Percentiles rank a stretch among this genome's conserved stretches.
phyloP scores from a whole-genome alignment of 169 alveolate genomes.

The Plasmodium sp. region DNA sequence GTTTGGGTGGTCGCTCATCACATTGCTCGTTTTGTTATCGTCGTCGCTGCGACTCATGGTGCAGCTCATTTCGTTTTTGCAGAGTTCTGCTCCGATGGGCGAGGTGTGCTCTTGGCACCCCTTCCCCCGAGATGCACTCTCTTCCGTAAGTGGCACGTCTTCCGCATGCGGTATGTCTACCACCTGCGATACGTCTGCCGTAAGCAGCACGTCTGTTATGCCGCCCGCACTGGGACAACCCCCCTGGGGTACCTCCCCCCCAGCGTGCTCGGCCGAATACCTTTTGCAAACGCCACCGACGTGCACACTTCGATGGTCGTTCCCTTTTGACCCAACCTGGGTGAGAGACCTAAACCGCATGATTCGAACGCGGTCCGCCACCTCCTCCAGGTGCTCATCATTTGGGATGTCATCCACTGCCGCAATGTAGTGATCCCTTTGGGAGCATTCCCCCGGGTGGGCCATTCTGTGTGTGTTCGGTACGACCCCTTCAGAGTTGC shows the following conservation, averaged over 20 bases:
- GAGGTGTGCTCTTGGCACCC: background rate
- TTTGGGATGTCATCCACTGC: constrained; percentile 1
- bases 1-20: background rate
- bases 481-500: background rate
- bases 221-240: background rate
- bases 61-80: background rate
- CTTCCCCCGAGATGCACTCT: background rate
- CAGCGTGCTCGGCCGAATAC: background rate
- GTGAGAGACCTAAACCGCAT: constrained; percentile 1
- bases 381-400: background rate
- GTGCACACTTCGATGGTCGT: background rate
- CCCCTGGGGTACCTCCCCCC: background rate
- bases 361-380: constrained; percentile 8
- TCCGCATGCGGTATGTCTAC: background rate
- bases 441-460: background rate
- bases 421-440: background rate
- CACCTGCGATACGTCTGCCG: background rate
- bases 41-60: background rate
- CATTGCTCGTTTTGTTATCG: background rate
- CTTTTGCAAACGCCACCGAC: background rate
- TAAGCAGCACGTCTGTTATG: background rate
- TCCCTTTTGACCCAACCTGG: background rate
- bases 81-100: background rate
- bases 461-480: background rate
- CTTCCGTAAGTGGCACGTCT: too few relatives aligned